phyloP scores from a whole-genome alignment of 1,284 basidiomycete species.

The Trametes hirsuta region DNA sequence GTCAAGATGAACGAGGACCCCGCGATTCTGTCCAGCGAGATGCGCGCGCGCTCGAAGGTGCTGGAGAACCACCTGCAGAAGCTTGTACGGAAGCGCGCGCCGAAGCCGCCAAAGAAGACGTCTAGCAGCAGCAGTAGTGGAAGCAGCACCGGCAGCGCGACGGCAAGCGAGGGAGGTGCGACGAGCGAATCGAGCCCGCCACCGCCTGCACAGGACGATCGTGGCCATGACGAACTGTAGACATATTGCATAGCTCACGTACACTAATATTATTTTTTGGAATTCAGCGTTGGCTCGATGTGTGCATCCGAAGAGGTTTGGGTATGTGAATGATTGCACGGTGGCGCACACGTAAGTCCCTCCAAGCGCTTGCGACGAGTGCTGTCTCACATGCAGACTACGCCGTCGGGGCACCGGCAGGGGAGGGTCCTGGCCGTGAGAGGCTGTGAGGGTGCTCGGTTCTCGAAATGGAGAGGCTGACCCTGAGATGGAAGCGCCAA shows the following conservation, averaged over 20 bases:
- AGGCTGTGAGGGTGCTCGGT: too few species aligned
- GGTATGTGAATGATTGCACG: too few species aligned
- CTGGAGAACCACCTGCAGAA: slow-evolving; percentile 77
- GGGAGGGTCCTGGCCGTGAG: too few species aligned
- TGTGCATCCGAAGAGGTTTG: too few species aligned
- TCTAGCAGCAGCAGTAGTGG: slow-evolving; percentile 31
- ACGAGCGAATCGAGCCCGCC: slow-evolving; percentile 11
- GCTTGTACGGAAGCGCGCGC: slow-evolving; percentile 66
- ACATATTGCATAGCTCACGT: slow-evolving; percentile 17
- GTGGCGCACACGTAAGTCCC: too few species aligned
- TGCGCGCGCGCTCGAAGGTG: slow-evolving; percentile 79
- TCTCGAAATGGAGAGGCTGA: too few species aligned
- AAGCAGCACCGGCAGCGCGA: not conserved
- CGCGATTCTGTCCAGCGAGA: slow-evolving; percentile 78
- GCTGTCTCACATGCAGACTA: too few species aligned
- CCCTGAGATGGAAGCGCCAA: too few species aligned
- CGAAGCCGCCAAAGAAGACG: slow-evolving; percentile 56
- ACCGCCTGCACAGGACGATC: slow-evolving; percentile 11
- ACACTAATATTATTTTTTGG: slow-evolving; percentile 23
- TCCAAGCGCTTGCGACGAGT: too few species aligned
- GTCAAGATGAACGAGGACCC: slow-evolving; percentile 80
- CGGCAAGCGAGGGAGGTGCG: slow-evolving; percentile 5
- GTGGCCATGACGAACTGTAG: slow-evolving; percentile 36
- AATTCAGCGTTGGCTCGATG: not conserved
- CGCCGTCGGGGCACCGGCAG: too few species aligned